A percentile compares a stretch with the other conserved stretches of the same genome.
Evolutionary conservation across 2,329 filamentous ascomycete species (phyloP).

Genomic region (Pseudocercospora eumusae): DNA sequence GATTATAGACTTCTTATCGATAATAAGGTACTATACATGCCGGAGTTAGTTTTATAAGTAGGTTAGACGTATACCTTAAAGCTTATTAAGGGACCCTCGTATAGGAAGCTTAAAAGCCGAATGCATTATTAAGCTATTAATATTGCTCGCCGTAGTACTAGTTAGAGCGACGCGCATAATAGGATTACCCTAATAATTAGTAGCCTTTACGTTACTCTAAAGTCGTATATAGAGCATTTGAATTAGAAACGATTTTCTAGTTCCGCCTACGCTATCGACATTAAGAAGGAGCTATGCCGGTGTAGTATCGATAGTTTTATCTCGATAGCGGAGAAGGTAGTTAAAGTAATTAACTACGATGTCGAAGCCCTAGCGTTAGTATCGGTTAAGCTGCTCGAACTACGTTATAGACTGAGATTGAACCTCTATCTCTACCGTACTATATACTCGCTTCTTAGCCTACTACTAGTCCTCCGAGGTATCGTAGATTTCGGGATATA

Average conservation of each 20-base stretch:
- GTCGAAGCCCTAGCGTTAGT: too few relatives aligned
- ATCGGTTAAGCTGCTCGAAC: too few relatives aligned
- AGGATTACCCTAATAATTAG: neutral
- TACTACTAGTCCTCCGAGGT: neutral
- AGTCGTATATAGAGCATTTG: neutral
- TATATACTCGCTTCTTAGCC: neutral
- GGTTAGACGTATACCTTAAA: too few relatives aligned
- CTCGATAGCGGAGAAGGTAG: neutral
- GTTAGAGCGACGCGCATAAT: neutral
- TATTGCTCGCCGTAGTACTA: too few relatives aligned
- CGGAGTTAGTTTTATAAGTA: too few relatives aligned
- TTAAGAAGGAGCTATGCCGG: neutral
- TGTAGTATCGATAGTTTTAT: neutral
- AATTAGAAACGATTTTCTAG: neutral
- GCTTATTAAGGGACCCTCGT: too few relatives aligned
- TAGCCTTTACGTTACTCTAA: neutral
- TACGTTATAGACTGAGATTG: neutral
- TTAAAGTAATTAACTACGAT: neutral
- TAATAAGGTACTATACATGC: too few relatives aligned
- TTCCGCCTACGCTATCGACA: neutral
- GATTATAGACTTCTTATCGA: too few relatives aligned
- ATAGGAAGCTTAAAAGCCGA: too few relatives aligned
- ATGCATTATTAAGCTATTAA: too few relatives aligned
- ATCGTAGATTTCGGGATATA: neutral
- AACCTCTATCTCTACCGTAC: neutral